phyloP scores from a whole-genome alignment of 2,329 filamentous ascomycete species.

The Blumeria graminis region DNA sequence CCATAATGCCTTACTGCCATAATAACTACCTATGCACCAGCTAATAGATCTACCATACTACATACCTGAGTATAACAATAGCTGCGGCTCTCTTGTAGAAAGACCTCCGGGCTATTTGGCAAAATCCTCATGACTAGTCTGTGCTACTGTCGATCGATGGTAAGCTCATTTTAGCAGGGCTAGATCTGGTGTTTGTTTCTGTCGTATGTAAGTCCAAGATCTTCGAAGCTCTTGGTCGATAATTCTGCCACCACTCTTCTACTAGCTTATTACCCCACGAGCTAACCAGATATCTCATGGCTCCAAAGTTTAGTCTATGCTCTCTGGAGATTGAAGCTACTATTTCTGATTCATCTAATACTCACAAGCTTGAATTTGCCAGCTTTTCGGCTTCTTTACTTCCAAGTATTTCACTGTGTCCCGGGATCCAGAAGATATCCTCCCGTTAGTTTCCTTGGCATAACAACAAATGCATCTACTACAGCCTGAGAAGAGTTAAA shows the following conservation, averaged over 20 bases:
- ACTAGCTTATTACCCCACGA: not conserved
- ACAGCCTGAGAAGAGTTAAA: not conserved
- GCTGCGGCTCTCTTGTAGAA: too few species aligned
- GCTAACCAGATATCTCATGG: not conserved
- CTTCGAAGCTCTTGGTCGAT: not conserved
- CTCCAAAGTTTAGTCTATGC: not conserved
- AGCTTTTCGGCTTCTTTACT: not conserved
- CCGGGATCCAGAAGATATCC: not conserved
- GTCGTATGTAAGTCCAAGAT: not conserved
- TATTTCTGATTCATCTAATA: not conserved
- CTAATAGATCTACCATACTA: too few species aligned
- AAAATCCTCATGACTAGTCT: not conserved
- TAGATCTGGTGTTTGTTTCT: not conserved
- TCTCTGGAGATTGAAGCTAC: not conserved
- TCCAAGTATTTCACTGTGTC: not conserved
- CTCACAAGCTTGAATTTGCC: not conserved
- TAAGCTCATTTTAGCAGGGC: not conserved
- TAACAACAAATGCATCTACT: not conserved
- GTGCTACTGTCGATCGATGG: not conserved
- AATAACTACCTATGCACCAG: too few species aligned
- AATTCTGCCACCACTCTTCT: not conserved
- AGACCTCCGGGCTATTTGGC: not conserved
- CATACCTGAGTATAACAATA: too few species aligned
- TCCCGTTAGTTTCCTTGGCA: not conserved
- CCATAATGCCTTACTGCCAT: too few species aligned